These are phyloP conservation scores for Ploettnerulaceae sp. DNA, from an alignment of 2,329 filamentous ascomycete species.

Conservation along the genomic window DNA sequence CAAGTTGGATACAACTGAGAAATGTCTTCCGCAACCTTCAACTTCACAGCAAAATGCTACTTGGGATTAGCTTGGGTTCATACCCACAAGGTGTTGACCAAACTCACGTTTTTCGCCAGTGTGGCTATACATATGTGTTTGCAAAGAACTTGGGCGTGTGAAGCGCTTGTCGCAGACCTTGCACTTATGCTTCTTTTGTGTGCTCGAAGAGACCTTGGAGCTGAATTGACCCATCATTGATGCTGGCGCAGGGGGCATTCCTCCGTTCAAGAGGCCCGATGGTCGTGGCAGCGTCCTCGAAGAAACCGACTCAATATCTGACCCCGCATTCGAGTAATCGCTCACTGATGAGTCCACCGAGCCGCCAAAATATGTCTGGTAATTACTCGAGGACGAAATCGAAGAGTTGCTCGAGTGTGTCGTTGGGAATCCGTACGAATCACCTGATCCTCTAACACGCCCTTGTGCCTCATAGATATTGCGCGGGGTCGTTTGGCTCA, in stretches of 20 bases:
- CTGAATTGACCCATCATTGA: conserved; percentile 99
- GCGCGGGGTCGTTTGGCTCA: conserved; percentile 90
- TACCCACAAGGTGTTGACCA: background rate
- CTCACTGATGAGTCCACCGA: conserved; percentile 82
- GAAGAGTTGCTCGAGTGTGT: conserved; percentile 83
- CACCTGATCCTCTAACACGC: conserved; percentile 64
- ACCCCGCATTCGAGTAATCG: conserved; percentile 86
- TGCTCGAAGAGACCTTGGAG: conserved; percentile 91
- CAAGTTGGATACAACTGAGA: conserved; percentile 95
- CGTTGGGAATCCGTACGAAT: conserved; percentile 88
- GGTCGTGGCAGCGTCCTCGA: conserved; percentile 82
- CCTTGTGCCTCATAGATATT: conserved; percentile 76
- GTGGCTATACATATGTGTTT: conserved; percentile 98
- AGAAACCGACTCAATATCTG: conserved; percentile 75
- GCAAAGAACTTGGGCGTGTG: conserved; percentile 86
- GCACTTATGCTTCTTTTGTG: conserved; percentile 99
- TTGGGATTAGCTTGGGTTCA: conserved; percentile 20
- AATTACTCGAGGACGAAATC: conserved; percentile 78
- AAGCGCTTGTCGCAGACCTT: conserved; percentile 98
- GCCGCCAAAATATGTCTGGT: conserved; percentile 77
- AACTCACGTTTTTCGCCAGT: conserved; percentile 93
- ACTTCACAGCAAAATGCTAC: conserved; percentile 90
- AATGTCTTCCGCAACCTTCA: conserved; percentile 90
- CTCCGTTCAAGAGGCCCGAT: conserved; percentile 57
- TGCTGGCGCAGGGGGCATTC: conserved; percentile 74